Base-by-base conservation (phyloP, 179 eudicot genomes). In the Beta macrorhiza region DNA sequence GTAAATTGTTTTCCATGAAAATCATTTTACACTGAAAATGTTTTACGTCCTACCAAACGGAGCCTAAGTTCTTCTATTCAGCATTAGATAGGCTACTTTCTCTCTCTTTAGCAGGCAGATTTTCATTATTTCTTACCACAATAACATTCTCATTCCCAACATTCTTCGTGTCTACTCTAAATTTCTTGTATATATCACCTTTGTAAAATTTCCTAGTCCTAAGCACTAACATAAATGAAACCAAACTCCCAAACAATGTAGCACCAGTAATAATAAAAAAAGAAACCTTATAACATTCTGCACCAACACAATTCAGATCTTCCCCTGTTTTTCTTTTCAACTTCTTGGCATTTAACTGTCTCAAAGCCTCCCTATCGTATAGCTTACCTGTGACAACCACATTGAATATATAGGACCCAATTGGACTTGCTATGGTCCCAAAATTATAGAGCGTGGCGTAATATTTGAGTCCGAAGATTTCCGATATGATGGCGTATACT, bases 401-500 rank as follows among this genome's bases (percentile, higher is more conserved):
- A 11, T 79, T 79, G 70, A 79, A 70, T 25, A 79, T 61, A 14
- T 79, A 79, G 19, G 82, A 71, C 49, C 82, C 82, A 4, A 71
- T 37, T 0, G 77, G 77, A 20, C 75, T 69, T 7, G 77, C 82
- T 8, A 71, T 17, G 5, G 70, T 12, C 8, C 76, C 82, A 25
- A 79, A 79, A 9, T 79, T 79, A 16, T 71, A 69, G 8, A 79
- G 77, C 0, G 82, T 79, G 25, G 82, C 74, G 47, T 79, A 79
- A 45, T 79, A 79, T 49, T 79, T 79, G 70, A 79, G 82, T 11
- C 82, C 82, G 51, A 79, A 79, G 25, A 79, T 79, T 15, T 79
- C 82, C 7, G 82, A 79, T 45, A 79, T 79, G 29, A 79, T 59
- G 47, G 82, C 76, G 29, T 68, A 69, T 25, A 79, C 61, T 67